Evolutionary conservation across 208 protist species (phyloP).

Genomic region (Acanthamoeba rhysodes): DNA sequence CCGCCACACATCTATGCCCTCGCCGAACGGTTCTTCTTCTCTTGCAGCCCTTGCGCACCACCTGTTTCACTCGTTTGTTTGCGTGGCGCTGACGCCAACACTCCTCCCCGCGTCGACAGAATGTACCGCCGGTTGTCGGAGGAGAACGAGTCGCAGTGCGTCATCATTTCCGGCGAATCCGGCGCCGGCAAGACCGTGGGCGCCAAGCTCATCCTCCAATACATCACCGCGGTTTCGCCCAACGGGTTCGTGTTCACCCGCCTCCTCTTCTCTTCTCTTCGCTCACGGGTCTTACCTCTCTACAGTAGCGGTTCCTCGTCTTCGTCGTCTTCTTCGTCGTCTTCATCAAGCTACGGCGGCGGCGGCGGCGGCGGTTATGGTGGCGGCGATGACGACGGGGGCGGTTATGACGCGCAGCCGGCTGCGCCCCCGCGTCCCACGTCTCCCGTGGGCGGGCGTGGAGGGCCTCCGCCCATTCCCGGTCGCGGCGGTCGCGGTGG

Average conservation of each 20-base stretch:
- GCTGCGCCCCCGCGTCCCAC: neutral
- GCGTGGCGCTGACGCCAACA: too few relatives aligned
- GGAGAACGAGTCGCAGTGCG: slow-evolving; percentile 94
- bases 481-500: neutral
- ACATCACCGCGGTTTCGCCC: slow-evolving; percentile 93
- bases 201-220: slow-evolving; percentile 97
- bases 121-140: slow-evolving; percentile 92
- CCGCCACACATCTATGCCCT: slow-evolving; percentile 92
- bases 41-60: too few relatives aligned
- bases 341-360: slow-evolving; percentile 9
- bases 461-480: slow-evolving; percentile 37
- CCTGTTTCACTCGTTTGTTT: too few relatives aligned
- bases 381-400: slow-evolving; percentile 82
- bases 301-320: neutral
- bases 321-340: neutral
- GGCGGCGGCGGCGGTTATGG: slow-evolving; percentile 85
- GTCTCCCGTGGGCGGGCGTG: neutral
- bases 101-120: neutral
- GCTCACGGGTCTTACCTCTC: too few relatives aligned
- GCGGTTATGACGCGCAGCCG: slow-evolving; percentile 82
- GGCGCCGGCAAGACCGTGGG: slow-evolving; percentile 98
- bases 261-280: too few relatives aligned
- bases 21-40: slow-evolving; percentile 84
- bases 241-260: too few relatives aligned
- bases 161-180: slow-evolving; percentile 96